Base-by-base conservation (phyloP, 805 yeast species). In the Myxozyma melibiosi region DNA sequence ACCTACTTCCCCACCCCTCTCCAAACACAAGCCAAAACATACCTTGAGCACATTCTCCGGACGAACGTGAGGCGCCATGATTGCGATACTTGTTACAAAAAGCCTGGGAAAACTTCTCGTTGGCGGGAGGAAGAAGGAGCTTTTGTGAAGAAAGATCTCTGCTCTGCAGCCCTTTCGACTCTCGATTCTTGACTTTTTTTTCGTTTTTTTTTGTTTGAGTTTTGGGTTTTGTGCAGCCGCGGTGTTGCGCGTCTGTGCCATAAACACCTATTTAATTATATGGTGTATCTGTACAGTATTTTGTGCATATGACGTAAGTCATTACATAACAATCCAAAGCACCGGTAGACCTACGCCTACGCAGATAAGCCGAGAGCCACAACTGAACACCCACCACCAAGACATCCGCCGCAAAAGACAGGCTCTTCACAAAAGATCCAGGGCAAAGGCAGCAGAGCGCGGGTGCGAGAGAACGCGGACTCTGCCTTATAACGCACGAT, bases 31-130 rank as follows among this genome's bases (percentile, higher is more conserved):
- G 33, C 11, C 8, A 18, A 40, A 40, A 59, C 70, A 14, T 58
- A 69, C 72, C 67, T 75, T 74, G 53, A 75, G 71, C 53, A 74
- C 76, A 63, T 74, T 76, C 64, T 75, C 79, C 25, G 78, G 77
- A 53, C 78, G 70, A 40, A 72, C 73, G 41, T 67, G 61, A n/a
- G 76, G 77, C n/a, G 77, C 76, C 78, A 74, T 74, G 35, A 33
- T 65, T 60, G 35, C 44, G 16, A 28, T 28, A 34, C 27, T 30
- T 18, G 11, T 24, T n/a, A 8, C 24, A 22, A 30, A 22, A n/a
- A n/a, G n/a, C n/a, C n/a, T n/a, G n/a, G n/a, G n/a, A n/a, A n/a
- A n/a, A n/a, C n/a, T n/a, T n/a, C n/a, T n/a, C n/a, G n/a, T n/a
- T n/a, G n/a, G n/a, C n/a, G n/a, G n/a, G 35, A 44, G 35, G 48